Evolutionary conservation across 331 rosid genomes (phyloP), one percentile per base, ranked within the genome.

Genomic region (Rosa hybrid): DNA sequence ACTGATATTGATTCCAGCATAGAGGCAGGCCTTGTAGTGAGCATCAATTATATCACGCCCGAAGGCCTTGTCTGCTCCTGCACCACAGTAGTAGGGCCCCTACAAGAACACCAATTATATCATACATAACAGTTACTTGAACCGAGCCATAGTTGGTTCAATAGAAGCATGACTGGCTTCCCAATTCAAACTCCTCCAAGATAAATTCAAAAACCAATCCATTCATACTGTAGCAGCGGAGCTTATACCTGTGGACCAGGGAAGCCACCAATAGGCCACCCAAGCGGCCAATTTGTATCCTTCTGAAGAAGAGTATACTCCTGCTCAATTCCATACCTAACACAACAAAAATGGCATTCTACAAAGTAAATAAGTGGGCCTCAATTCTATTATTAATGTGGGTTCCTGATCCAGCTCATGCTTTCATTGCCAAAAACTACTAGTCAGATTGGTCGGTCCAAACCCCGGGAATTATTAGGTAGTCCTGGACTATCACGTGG

Each of bases 71-170:
- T 88, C 90, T 38, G 91, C 90, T 46, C 91, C 91, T 0, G 62
- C 71, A 14, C 85, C 87, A 50, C 91, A 88, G 41, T 88, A 88
- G 85, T 88, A 88, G 25, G 91, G 91, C 12, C 90, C 91, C 91
- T 88, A 45, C 67, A 77, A 38, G 12, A 67, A 17, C 44, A 63
- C 1, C 68, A 63, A 62, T 8, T 1, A 1, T 68, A 8, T 39
- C 49, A 16, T 65, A 17, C 17, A 25, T 27, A 12, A 27, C 1
- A 57, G 30, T 21, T 57, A 8, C 64, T 21, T 57, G 5, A 57
- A 57, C 64, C 64, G 64, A 57, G 30, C 30, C 21, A 57, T 57
- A 7, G 20, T 13, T 50, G 18, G 56, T 50, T 14, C 56, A 45
- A 45, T 53, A 53, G 18, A 18, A 34, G 39, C 39, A 34, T 34